Percentiles rank a stretch among this genome's conserved stretches.
Evolutionary conservation across 1,139 yeast species (phyloP).

Genomic region (Candida sojae): DNA sequence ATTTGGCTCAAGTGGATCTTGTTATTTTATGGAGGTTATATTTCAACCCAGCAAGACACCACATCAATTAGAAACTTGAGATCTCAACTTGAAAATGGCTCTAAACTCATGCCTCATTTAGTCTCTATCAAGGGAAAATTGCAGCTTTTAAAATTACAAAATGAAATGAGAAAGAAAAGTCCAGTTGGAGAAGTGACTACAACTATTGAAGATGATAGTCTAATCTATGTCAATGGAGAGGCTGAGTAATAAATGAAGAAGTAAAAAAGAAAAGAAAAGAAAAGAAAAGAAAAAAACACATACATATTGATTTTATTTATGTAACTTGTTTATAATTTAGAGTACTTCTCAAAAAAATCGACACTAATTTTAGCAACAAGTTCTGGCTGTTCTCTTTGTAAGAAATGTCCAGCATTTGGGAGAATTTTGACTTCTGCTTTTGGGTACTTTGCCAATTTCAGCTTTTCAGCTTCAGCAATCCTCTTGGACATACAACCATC

Average conservation of each 20-base stretch:
- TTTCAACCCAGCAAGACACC: constrained; percentile 32
- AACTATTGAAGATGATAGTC: constrained; percentile 18
- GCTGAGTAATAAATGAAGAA: constrained; percentile 21
- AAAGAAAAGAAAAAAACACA: not conserved
- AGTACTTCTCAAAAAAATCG: constrained; percentile 27
- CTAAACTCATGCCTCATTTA: constrained; percentile 39
- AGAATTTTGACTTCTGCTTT: constrained; percentile 33
- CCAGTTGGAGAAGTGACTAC: constrained; percentile 17
- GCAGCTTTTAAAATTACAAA: constrained; percentile 41
- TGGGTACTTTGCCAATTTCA: constrained; percentile 20
- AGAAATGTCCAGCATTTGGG: constrained; percentile 39
- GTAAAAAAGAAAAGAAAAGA: too few relatives aligned
- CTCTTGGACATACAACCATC: constrained; percentile 43
- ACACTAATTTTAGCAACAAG: constrained; percentile 27
- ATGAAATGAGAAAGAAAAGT: constrained; percentile 32
- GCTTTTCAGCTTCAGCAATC: constrained; percentile 28
- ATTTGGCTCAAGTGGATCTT: constrained; percentile 56
- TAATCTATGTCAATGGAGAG: constrained; percentile 45
- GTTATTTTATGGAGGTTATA: constrained; percentile 44
- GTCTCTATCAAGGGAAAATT: constrained; percentile 48
- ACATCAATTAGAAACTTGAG: constrained; percentile 34
- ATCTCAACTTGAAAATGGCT: constrained; percentile 27
- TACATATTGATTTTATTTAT: not conserved
- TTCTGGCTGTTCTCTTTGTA: constrained; percentile 43
- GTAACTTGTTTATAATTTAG: constrained; percentile 1